A percentile compares a stretch with the other conserved stretches of the same genome.
Evolutionary conservation across 495 filamentous ascomycete genomes (phyloP).

Genomic region (Podospora australis): DNA sequence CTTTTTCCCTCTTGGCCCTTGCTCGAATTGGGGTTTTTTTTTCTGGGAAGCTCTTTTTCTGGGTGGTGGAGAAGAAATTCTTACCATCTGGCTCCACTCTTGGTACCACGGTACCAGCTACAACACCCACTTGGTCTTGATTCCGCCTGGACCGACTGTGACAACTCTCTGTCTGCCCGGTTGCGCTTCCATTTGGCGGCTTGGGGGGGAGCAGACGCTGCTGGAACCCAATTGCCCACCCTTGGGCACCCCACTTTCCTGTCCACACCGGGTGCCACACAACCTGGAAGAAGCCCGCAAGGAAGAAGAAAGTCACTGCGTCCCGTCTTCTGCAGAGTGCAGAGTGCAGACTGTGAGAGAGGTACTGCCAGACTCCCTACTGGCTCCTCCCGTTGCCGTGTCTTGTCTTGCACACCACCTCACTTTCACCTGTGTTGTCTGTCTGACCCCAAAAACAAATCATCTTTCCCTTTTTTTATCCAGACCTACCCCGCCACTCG

Average conservation of each 20-base stretch:
- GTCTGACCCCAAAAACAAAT: slow-evolving; percentile 12
- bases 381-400: slow-evolving; percentile 3
- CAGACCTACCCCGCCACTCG: background rate
- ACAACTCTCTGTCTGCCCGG: background rate
- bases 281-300: too few relatives aligned
- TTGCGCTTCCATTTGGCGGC: too few relatives aligned
- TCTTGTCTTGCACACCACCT: too few relatives aligned
- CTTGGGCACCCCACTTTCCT: background rate
- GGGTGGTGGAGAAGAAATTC: too few relatives aligned
- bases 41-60: background rate
- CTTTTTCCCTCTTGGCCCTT: background rate
- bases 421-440: background rate
- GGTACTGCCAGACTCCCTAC: background rate
- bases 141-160: background rate
- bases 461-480: slow-evolving; percentile 5
- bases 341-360: slow-evolving; percentile 2
- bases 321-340: slow-evolving; percentile 1
- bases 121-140: too few relatives aligned
- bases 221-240: slow-evolving; percentile 1
- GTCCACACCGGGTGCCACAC: background rate
- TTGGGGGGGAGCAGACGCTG: too few relatives aligned
- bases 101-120: too few relatives aligned
- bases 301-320: background rate
- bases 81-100: background rate
- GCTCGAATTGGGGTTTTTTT: background rate